Evolutionary conservation across 805 yeast species (phyloP).

Genomic region (Candida orba): DNA sequence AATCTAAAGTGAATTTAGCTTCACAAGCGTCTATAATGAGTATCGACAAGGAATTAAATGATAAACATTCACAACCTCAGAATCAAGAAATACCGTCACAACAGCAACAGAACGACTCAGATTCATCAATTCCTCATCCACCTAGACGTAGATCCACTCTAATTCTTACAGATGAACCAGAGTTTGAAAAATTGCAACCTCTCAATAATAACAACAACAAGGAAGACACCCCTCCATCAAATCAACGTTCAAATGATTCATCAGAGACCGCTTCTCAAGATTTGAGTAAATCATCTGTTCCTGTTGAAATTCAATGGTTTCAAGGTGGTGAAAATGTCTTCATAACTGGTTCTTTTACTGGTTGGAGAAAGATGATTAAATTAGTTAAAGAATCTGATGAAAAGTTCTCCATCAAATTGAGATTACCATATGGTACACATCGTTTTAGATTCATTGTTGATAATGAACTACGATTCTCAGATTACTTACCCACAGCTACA

Average conservation of each 20-base stretch:
- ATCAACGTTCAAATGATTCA: neutral
- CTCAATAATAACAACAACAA: constrained; percentile 22
- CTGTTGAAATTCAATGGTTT: constrained; percentile 79
- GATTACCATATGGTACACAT: constrained; percentile 86
- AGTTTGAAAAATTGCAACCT: constrained; percentile 42
- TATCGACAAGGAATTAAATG: constrained; percentile 6
- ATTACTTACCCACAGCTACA: constrained; percentile 90
- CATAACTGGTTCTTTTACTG: constrained; percentile 96
- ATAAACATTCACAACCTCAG: too few species aligned
- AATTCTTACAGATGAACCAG: constrained; percentile 62
- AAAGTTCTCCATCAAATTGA: constrained; percentile 59
- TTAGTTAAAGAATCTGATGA: constrained; percentile 48
- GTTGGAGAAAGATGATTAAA: constrained; percentile 98
- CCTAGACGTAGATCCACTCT: constrained; percentile 62
- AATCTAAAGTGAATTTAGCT: constrained; percentile 16
- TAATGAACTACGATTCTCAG: constrained; percentile 84
- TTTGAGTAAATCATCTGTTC: constrained; percentile 18
- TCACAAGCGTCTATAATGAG: constrained; percentile 22
- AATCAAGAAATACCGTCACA: too few species aligned
- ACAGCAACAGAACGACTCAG: neutral
- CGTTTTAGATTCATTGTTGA: constrained; percentile 91
- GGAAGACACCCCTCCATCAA: neutral
- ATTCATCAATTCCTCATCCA: constrained; percentile 5
- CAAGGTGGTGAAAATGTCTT: constrained; percentile 96
- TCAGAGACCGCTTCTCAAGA: constrained; percentile 4